Conservation (phyloP, 2,329 filamentous ascomycete species). For the Calonectria honghensis region DNA sequence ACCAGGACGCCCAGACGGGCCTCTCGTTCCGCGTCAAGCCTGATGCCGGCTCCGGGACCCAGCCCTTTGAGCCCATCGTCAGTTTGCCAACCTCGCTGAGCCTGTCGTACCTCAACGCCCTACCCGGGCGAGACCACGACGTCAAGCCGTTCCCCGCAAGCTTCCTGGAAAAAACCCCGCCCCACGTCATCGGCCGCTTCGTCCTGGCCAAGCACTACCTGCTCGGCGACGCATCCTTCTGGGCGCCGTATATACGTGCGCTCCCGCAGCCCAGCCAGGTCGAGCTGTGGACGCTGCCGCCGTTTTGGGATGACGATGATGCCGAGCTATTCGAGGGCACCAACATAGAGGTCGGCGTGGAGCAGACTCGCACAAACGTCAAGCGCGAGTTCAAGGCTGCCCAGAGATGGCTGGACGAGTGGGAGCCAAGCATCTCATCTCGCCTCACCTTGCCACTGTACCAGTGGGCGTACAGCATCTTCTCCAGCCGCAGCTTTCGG, state of each 20-base stretch:
- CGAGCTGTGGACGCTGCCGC: slow-evolving; percentile 72
- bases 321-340: slow-evolving; percentile 73
- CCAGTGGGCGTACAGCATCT: slow-evolving; percentile 79
- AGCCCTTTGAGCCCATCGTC: slow-evolving; percentile 67
- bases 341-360: slow-evolving; percentile 69
- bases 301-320: slow-evolving; percentile 79
- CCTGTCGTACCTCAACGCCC: slow-evolving; percentile 76
- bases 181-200: slow-evolving; percentile 79
- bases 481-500: slow-evolving; percentile 79
- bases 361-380: slow-evolving; percentile 68
- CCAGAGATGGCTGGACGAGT: slow-evolving; percentile 59
- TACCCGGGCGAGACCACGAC: slow-evolving; percentile 54
- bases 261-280: slow-evolving; percentile 77
- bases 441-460: slow-evolving; percentile 72
- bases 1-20: slow-evolving; percentile 69
- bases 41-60: slow-evolving; percentile 53
- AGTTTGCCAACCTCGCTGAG: slow-evolving; percentile 71
- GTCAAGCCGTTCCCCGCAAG: slow-evolving; percentile 64
- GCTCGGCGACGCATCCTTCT: slow-evolving; percentile 74
- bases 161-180: slow-evolving; percentile 70
- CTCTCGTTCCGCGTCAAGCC: slow-evolving; percentile 72
- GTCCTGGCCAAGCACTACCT: slow-evolving; percentile 82
- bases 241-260: slow-evolving; percentile 80
- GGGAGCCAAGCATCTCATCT: slow-evolving; percentile 52
- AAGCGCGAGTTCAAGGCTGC: slow-evolving; percentile 68